A percentile compares a stretch with the other conserved stretches of the same genome.
phyloP scores from a whole-genome alignment of 805 yeast genomes.

The Ogataea allantospora region DNA sequence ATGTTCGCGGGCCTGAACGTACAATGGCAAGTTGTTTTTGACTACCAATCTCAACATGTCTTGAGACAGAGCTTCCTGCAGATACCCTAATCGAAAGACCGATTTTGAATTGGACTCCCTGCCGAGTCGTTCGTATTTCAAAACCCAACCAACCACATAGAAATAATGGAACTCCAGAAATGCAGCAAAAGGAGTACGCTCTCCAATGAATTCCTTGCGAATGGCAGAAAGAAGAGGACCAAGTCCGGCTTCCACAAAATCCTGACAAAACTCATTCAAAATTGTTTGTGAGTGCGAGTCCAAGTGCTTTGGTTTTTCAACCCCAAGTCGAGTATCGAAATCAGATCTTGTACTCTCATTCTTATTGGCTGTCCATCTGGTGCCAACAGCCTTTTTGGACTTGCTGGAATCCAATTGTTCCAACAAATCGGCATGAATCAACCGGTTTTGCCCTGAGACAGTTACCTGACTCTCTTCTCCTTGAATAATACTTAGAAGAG shows the following conservation, averaged over 20 bases:
- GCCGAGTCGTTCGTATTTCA: slow-evolving; percentile 56
- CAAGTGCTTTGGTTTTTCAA: slow-evolving; percentile 29
- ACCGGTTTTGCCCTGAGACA: slow-evolving; percentile 65
- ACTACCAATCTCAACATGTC: slow-evolving; percentile 54
- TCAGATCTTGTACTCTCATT: slow-evolving; percentile 30
- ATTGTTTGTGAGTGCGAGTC: slow-evolving; percentile 31
- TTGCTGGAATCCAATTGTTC: slow-evolving; percentile 66
- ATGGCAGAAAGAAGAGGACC: slow-evolving; percentile 58
- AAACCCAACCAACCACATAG: slow-evolving; percentile 69
- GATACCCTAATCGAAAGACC: slow-evolving; percentile 24
- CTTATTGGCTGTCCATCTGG: slow-evolving; percentile 13
- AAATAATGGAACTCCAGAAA: slow-evolving; percentile 47
- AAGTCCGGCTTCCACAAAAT: slow-evolving; percentile 72
- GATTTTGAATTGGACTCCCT: slow-evolving; percentile 35
- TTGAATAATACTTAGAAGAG: slow-evolving; percentile 70
- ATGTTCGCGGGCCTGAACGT: slow-evolving; percentile 46
- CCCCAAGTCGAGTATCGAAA: slow-evolving; percentile 29
- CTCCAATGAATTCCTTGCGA: slow-evolving; percentile 33
- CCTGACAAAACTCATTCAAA: slow-evolving; percentile 47
- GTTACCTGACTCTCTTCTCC: slow-evolving; percentile 57
- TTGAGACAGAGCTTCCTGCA: slow-evolving; percentile 52
- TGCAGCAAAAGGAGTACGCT: slow-evolving; percentile 33
- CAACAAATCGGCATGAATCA: slow-evolving; percentile 45
- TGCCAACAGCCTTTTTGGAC: slow-evolving; percentile 49
- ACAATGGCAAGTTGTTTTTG: slow-evolving; percentile 36